Evolutionary conservation across 2,329 filamentous ascomycete genomes (phyloP).

Genomic region (Gliomastix tumulicola): DNA sequence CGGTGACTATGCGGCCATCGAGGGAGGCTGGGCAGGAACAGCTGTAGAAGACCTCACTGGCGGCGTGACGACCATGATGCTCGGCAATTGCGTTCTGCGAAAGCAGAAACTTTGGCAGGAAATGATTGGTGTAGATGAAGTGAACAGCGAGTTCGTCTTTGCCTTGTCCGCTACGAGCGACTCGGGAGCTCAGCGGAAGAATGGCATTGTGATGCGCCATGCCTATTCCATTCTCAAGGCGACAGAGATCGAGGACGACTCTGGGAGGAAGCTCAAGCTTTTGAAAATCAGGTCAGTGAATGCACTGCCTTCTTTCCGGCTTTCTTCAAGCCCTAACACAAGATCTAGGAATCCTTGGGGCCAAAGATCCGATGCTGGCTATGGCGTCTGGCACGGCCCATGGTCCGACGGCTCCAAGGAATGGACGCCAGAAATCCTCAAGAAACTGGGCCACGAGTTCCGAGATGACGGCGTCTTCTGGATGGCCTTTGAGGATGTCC

Average conservation of each 20-base stretch:
- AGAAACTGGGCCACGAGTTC: conserved; percentile 57
- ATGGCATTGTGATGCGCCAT: conserved; percentile 36
- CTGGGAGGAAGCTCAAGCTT: conserved; percentile 28
- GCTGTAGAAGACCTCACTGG: conserved; percentile 44
- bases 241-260: conserved; percentile 32
- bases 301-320: no score
- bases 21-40: conserved; percentile 56
- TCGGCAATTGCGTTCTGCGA: conserved; percentile 50
- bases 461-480: conserved; percentile 57
- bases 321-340: neutral
- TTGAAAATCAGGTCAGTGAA: conserved; percentile 33
- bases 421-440: conserved; percentile 69
- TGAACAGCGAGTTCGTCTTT: conserved; percentile 57
- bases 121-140: conserved; percentile 47
- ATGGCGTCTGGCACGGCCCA: conserved; percentile 60
- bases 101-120: conserved; percentile 67
- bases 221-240: conserved; percentile 45
- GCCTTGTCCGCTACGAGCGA: conserved; percentile 23
- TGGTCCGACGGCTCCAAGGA: conserved; percentile 70
- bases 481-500: conserved; percentile 37
- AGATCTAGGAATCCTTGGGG: conserved; percentile 63
- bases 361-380: conserved; percentile 30
- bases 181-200: conserved; percentile 16
- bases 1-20: conserved; percentile 62
- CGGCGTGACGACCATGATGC: conserved; percentile 49